Percentiles rank a stretch among this genome's conserved stretches.
phyloP scores from a whole-genome alignment of 192 early-diverging fungal species.

The Allomyces macrogynus region DNA sequence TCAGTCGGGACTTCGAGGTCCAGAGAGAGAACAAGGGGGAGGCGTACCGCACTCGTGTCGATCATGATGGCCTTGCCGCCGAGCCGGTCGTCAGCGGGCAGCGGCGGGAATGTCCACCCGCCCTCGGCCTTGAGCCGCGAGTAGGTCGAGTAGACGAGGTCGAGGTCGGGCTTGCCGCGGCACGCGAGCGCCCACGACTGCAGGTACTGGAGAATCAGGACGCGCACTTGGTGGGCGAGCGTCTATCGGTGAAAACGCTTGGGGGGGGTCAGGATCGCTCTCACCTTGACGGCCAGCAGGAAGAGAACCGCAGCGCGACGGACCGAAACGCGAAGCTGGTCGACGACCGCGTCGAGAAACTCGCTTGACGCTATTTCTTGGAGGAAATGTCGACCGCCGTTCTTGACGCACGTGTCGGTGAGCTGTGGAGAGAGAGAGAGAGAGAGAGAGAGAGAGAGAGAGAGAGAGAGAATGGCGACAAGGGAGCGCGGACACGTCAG shows the following conservation, averaged over 20 bases:
- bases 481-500: not conserved
- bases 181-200: slow-evolving; percentile 82
- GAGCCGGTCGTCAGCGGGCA: slow-evolving; percentile 40
- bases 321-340: not conserved
- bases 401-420: slow-evolving; percentile 85
- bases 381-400: slow-evolving; percentile 70
- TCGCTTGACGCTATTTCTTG: slow-evolving; percentile 69
- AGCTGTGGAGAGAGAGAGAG: slow-evolving; percentile 21
- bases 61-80: slow-evolving; percentile 46
- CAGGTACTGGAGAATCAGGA: slow-evolving; percentile 50
- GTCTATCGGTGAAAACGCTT: slow-evolving; percentile 14
- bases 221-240: slow-evolving; percentile 45
- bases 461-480: not conserved
- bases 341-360: slow-evolving; percentile 27
- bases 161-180: slow-evolving; percentile 52
- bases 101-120: slow-evolving; percentile 2
- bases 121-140: slow-evolving; percentile 59
- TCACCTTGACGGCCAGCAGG: too few species aligned
- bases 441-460: not conserved
- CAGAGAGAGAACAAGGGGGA: not conserved
- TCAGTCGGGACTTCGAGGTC: slow-evolving; percentile 1
- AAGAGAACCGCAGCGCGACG: not conserved
- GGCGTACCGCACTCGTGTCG: slow-evolving; percentile 62
- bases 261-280: too few species aligned
- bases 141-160: slow-evolving; percentile 61